These are phyloP conservation scores for Mycena belliarum DNA, from an alignment of 768 basidiomycete genomes.

Conservation along the genomic window DNA sequence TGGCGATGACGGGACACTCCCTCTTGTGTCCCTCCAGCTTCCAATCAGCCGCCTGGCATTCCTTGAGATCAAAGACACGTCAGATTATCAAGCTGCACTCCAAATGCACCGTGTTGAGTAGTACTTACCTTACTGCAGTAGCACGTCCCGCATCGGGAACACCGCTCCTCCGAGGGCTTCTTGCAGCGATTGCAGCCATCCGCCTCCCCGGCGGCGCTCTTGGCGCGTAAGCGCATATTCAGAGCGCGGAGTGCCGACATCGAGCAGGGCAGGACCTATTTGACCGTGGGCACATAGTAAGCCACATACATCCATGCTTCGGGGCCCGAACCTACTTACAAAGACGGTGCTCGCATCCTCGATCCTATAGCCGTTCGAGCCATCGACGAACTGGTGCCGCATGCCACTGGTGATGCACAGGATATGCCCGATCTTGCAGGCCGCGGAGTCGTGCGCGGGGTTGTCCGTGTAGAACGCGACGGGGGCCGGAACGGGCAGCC, in stretches of 20 bases:
- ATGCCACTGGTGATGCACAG: constrained; percentile 23
- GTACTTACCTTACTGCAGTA: constrained; percentile 25
- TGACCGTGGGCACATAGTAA: too few species aligned
- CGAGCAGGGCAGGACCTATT: constrained; percentile 14
- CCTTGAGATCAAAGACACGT: constrained; percentile 16
- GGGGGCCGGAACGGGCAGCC: constrained; percentile 12
- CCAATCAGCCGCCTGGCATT: constrained; percentile 25
- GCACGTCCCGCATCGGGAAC: constrained; percentile 15
- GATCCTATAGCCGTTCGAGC: constrained; percentile 25
- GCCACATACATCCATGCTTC: too few species aligned
- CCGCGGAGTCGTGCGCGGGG: constrained; percentile 20
- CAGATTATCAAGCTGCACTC: too few species aligned
- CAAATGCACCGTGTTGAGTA: too few species aligned
- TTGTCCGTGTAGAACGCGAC: constrained; percentile 25
- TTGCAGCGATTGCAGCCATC: constrained; percentile 23
- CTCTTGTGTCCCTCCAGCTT: constrained; percentile 14
- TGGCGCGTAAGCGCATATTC: constrained; percentile 20
- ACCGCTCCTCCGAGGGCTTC: constrained; percentile 8
- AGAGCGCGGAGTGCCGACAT: constrained; percentile 15
- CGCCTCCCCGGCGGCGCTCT: constrained; percentile 15
- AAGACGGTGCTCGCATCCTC: constrained; percentile 20
- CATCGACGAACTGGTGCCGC: constrained; percentile 23
- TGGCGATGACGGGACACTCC: constrained; percentile 15
- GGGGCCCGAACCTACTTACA: not conserved
- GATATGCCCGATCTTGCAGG: constrained; percentile 20